Base-by-base conservation (phyloP, 768 basidiomycete species). In the Phanerochaete sordida region DNA sequence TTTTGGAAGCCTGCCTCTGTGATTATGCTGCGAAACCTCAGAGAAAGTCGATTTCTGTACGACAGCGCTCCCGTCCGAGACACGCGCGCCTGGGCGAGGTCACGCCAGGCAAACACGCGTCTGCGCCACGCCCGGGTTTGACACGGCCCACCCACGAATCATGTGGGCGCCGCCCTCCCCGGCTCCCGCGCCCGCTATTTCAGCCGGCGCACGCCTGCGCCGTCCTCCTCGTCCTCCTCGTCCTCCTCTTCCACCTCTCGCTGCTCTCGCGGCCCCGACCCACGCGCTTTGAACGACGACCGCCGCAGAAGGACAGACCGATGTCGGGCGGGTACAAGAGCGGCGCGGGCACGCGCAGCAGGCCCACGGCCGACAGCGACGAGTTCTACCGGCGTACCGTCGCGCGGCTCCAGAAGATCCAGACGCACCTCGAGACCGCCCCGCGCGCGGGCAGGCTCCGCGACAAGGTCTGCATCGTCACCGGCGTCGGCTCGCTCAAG, bases 401-500 rank as follows among this genome's bases (percentile, higher is more conserved):
- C n/a, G 77, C 83, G 6, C 84, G 92, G 23, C 77, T 94, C 24
- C 72, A 83, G 54, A 81, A 81, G 66, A 84, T 94, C 57, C 85
- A 87, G 70, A 77, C 81, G 0, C 92, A 93, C 60, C 78, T 94
- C 37, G 70, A 78, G 45, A 76, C 72, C 27, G 66, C 83, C 23
- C 77, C 85, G 30, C 80, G 86, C 44, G 73, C 77, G 28, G 76
- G 74, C 21, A 80, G 85, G 66, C 79, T 95, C 63, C 80, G 79
- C 68, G 85, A 80, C 63, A 95, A 93, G 72, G 91, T 95, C 26
- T 91, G 88, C 66, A 80, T 96, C 58, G 82, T 96, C 65, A 96
- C 95, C 0, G 95, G 95, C 19, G 93, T 88, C 30, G 89, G 90
- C 30, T 94, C 92, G 21, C 69, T 89, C 64, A 87, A 88, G 69